A percentile compares a stretch with the other conserved stretches of the same genome.
Evolutionary conservation across 805 yeast species (phyloP).

Genomic region (Sugiyamaella boreocaroliniensis): DNA sequence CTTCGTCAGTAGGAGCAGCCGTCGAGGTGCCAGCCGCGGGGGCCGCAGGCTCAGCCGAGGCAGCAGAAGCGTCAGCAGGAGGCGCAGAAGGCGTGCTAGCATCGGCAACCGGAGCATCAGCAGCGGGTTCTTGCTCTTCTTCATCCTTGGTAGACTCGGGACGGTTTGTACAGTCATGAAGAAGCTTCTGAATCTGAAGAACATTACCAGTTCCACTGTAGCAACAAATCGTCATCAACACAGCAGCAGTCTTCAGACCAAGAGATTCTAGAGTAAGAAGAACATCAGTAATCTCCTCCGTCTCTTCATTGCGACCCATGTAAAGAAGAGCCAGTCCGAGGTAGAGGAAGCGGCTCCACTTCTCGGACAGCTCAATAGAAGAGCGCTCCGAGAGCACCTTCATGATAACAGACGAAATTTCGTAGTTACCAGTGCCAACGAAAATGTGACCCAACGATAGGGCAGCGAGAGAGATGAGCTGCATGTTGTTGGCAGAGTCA

Average conservation of each 20-base stretch:
- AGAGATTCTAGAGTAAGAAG: slow-evolving; percentile 95
- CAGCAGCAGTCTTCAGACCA: slow-evolving; percentile 79
- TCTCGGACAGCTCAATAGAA: slow-evolving; percentile 65
- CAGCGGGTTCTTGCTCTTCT: slow-evolving; percentile 43
- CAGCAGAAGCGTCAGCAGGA: slow-evolving; percentile 24
- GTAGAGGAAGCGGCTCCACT: slow-evolving; percentile 86
- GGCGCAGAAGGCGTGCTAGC: slow-evolving; percentile 23
- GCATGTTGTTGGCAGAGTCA: slow-evolving; percentile 67
- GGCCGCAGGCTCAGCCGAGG: slow-evolving; percentile 5
- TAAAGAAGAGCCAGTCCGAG: slow-evolving; percentile 86
- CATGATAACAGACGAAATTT: slow-evolving; percentile 82
- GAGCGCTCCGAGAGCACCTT: slow-evolving; percentile 87
- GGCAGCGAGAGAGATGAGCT: slow-evolving; percentile 78
- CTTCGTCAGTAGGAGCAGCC: slow-evolving; percentile 20
- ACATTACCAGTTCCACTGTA: slow-evolving; percentile 98
- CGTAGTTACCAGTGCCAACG: slow-evolving; percentile 95
- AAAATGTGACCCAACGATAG: slow-evolving; percentile 88
- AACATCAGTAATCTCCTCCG: slow-evolving; percentile 83
- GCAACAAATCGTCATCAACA: slow-evolving; percentile 85
- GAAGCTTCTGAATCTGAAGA: slow-evolving; percentile 80
- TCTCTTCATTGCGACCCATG: slow-evolving; percentile 91
- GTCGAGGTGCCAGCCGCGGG: slow-evolving; percentile 8
- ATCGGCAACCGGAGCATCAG: slow-evolving; percentile 18
- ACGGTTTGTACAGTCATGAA: slow-evolving; percentile 72
- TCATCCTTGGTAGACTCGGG: slow-evolving; percentile 53